phyloP scores from a whole-genome alignment of 148 eudicot genomes.

The Camellia japonica region DNA sequence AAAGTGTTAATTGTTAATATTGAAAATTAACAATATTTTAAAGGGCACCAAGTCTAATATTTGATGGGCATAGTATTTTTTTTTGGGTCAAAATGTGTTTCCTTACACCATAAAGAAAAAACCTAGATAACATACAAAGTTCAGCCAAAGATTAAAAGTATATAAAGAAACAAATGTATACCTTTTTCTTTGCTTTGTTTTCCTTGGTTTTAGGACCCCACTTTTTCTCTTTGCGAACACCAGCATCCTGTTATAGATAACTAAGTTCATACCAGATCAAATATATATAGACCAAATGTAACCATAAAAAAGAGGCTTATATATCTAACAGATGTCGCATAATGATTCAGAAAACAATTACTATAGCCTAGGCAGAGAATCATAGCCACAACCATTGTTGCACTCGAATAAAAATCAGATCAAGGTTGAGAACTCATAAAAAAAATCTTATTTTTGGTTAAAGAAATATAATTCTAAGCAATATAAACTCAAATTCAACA shows the following conservation, averaged over 20 bases:
- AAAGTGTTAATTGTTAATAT: too few species aligned
- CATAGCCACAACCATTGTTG: background rate
- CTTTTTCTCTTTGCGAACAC: slow-evolving; percentile 31
- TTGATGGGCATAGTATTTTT: too few species aligned
- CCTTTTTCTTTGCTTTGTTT: slow-evolving; percentile 69
- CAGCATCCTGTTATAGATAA: slow-evolving; percentile 40
- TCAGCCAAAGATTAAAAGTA: background rate
- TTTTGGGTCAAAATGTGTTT: too few species aligned
- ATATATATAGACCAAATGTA: background rate
- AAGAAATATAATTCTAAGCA: background rate
- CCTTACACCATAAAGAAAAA: slow-evolving; percentile 9
- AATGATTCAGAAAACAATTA: background rate
- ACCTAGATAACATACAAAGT: background rate
- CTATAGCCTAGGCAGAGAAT: background rate
- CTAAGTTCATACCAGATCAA: background rate
- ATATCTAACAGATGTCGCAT: background rate
- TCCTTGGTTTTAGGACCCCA: slow-evolving; percentile 32
- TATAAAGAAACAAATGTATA: slow-evolving; percentile 21
- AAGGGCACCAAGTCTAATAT: too few species aligned
- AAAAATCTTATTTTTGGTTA: background rate
- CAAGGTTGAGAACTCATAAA: background rate
- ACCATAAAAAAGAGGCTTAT: background rate
- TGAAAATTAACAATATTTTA: too few species aligned
- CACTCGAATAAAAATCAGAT: background rate
- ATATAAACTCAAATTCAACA: background rate